Base-by-base conservation (phyloP, 2,329 filamentous ascomycete genomes). In the Paracorniculantispora psalliotae region DNA sequence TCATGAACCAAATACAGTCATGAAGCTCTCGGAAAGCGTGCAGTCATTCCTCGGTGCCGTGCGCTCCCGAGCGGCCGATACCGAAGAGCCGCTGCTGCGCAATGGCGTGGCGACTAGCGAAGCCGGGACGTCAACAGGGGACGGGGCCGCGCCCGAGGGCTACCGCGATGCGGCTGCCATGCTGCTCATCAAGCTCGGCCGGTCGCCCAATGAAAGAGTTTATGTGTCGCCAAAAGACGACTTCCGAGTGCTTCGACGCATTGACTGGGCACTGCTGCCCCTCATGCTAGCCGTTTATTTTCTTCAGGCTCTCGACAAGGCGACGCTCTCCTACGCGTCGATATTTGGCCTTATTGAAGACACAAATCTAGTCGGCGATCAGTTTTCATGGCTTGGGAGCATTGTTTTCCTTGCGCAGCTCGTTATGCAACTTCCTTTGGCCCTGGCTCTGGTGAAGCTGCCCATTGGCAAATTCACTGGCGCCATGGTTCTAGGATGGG, bases 281-380 rank as follows among this genome's bases (percentile, higher is more conserved):
- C 67, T 79, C 53, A 79, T 88, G 59, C 73, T 87, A 12, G 76
- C 77, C 7, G 81, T 86, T 21, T 88, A 87, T 69, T 86, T 84
- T 65, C 75, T 87, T 0, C 85, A 88, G 63, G 80, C 79, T 12
- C 74, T 87, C 6, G 85, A 87, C 72, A 88, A 88, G 68, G 79
- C 83, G 0, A 84, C 82, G 0, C 73, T 87, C 72, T 73, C 71
- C 2, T 88, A 87, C 64, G 82, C 82, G 2, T 85, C 84, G 0
- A 81, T 87, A 12, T 87, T 87, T 63, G 84, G 84, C 2, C 74
- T 88, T 12, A 79, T 84, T 33, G 73, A 84, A 54, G 81, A 86
- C 66, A 80, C 83, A 0, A 67, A 78, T 43, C 78, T 88, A 1
- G 71, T 78, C 9, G 82, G 82, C 17, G 74, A 82, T 51, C 77